These are phyloP conservation scores for Hylodesmum podocarpum DNA, from an alignment of 306 rosid species.

Conservation along the genomic window DNA sequence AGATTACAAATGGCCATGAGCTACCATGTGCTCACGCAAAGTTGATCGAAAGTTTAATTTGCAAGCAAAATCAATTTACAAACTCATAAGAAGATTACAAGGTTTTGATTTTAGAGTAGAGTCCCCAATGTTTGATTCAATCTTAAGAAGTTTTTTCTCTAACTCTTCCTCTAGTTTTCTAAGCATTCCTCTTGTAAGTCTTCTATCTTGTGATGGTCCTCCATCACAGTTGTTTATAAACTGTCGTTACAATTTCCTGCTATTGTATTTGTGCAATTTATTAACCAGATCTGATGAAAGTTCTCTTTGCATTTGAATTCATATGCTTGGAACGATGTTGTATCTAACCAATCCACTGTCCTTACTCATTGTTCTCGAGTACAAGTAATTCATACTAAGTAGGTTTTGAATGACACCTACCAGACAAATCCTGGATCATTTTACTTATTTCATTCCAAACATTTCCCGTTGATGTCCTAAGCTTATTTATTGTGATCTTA, in stretches of 20 bases:
- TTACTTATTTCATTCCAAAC: neutral
- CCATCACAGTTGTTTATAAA: too few species aligned
- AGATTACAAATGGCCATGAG: too few species aligned
- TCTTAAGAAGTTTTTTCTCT: too few species aligned
- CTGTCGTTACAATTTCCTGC: neutral
- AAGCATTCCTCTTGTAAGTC: too few species aligned
- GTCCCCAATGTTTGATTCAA: too few species aligned
- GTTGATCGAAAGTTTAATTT: too few species aligned
- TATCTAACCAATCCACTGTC: conserved; percentile 14
- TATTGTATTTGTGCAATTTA: neutral
- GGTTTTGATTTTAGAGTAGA: too few species aligned
- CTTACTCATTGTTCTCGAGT: neutral
- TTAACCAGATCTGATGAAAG: conserved; percentile 1
- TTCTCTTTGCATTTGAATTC: conserved; percentile 9
- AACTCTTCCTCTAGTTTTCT: too few species aligned
- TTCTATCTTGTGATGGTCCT: too few species aligned
- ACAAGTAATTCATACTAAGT: neutral
- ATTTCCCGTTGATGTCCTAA: neutral
- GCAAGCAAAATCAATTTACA: too few species aligned
- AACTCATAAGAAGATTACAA: too few species aligned
- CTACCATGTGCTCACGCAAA: too few species aligned
- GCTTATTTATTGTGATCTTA: neutral
- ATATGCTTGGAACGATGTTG: neutral
- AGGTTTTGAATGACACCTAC: neutral
- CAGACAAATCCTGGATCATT: neutral